Percentiles rank a stretch among this genome's conserved stretches.
phyloP scores from a whole-genome alignment of 1,284 basidiomycete genomes.

The Ganoderma lucidum region DNA sequence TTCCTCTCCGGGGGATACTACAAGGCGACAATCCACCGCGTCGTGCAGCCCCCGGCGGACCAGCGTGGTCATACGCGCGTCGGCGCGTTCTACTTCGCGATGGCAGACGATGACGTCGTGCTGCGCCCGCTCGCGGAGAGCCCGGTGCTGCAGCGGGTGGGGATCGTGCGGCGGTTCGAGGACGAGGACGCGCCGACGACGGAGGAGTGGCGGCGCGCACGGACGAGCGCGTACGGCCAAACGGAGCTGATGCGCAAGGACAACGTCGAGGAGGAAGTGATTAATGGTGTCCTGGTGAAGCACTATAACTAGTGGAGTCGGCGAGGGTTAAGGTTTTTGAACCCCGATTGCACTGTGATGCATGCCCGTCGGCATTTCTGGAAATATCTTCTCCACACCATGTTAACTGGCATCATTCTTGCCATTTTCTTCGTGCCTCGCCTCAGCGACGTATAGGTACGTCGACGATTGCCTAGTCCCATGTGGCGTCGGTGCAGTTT shows the following conservation, averaged over 20 bases:
- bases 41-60: constrained; percentile 57
- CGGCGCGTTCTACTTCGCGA: constrained; percentile 53
- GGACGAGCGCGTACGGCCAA: constrained; percentile 48
- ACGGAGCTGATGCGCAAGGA: constrained; percentile 45
- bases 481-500: too few relatives aligned
- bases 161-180: constrained; percentile 40
- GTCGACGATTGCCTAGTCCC: too few relatives aligned
- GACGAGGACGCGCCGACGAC: constrained; percentile 45
- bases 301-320: constrained; percentile 47
- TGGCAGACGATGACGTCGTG: constrained; percentile 42
- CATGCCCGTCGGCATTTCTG: too few relatives aligned
- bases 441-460: too few relatives aligned
- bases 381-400: too few relatives aligned
- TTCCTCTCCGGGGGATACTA: constrained; percentile 54
- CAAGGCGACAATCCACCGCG: constrained; percentile 52
- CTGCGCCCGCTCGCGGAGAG: constrained; percentile 40
- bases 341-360: too few relatives aligned
- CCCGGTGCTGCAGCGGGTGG: constrained; percentile 41
- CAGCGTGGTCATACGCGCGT: constrained; percentile 52
- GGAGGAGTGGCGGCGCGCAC: constrained; percentile 49
- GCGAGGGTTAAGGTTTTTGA: too few relatives aligned
- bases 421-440: too few relatives aligned
- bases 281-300: constrained; percentile 53
- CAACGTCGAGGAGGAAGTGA: constrained; percentile 51
- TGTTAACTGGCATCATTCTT: too few relatives aligned